Conservation (phyloP, 2,329 filamentous ascomycete species). For the Cercospora nicotianae region DNA sequence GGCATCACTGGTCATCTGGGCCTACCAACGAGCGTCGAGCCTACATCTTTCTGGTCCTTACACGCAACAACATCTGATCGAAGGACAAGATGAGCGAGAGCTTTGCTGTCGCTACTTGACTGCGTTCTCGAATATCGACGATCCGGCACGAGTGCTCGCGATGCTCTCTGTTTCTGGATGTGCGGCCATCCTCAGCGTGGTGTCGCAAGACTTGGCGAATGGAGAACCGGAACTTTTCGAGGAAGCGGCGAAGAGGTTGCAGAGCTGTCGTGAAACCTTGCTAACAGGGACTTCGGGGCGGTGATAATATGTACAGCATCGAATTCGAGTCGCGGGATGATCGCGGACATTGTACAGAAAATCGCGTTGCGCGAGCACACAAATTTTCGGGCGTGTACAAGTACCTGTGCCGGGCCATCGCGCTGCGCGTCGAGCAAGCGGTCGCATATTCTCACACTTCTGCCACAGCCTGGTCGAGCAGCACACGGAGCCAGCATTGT, state of each 20-base stretch:
- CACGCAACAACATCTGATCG: conserved; percentile 65
- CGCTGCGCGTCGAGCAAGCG: not conserved
- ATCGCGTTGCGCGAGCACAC: not conserved
- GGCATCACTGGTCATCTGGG: conserved; percentile 86
- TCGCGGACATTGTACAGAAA: not conserved
- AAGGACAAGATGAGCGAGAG: conserved; percentile 37
- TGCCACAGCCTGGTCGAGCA: not conserved
- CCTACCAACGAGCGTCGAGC: conserved; percentile 71
- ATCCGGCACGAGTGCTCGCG: conserved; percentile 73
- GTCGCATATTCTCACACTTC: not conserved
- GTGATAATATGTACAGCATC: not conserved
- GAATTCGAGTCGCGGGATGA: not conserved
- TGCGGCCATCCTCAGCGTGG: conserved; percentile 72
- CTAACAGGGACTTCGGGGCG: conserved; percentile 5
- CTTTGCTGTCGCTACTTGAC: conserved; percentile 25
- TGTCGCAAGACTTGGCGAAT: conserved; percentile 75
- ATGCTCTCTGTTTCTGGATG: conserved; percentile 76
- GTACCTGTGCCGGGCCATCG: no score
- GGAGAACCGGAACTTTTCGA: conserved; percentile 86
- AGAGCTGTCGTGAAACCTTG: conserved; percentile 60
- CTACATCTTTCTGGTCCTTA: conserved; percentile 17
- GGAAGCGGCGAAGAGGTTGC: conserved; percentile 76
- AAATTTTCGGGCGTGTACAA: no score
- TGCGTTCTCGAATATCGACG: conserved; percentile 47
- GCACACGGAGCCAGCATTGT: not conserved